phyloP scores from a whole-genome alignment of 176 grass and related monocot species.

The Cenchrus americanus region DNA sequence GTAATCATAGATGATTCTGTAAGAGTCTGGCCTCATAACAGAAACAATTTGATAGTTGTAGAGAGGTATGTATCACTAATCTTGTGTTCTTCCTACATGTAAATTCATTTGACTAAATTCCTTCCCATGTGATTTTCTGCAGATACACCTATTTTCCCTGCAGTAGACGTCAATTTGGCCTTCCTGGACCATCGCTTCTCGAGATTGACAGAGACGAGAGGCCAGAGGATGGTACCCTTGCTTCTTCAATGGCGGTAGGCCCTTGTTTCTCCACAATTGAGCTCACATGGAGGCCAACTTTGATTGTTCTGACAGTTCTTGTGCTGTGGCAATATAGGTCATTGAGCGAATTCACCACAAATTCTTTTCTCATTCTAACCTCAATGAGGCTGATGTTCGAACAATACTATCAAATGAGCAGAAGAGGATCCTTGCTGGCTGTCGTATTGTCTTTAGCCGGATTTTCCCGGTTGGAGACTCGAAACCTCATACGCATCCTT shows the following conservation, averaged over 20 bases:
- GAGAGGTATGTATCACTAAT: conserved; percentile 68
- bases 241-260: conserved; percentile 86
- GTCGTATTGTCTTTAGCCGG: conserved; percentile 89
- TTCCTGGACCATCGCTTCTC: conserved; percentile 87
- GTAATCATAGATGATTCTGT: conserved; percentile 95
- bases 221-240: conserved; percentile 85
- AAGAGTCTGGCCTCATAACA: conserved; percentile 96
- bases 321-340: conserved; percentile 71
- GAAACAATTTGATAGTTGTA: conserved; percentile 92
- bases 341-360: conserved; percentile 78
- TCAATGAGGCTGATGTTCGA: conserved; percentile 90
- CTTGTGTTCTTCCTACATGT: conserved; percentile 10
- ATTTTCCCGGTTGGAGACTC: conserved; percentile 82
- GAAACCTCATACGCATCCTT: conserved; percentile 80
- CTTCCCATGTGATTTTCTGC: conserved; percentile 30
- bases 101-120: conserved; percentile 26
- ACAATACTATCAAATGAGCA: conserved; percentile 90
- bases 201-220: conserved; percentile 94
- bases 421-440: conserved; percentile 79
- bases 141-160: conserved; percentile 99
- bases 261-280: not conserved
- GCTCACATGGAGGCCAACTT: conserved; percentile 2
- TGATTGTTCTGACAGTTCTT: conserved; percentile 22
- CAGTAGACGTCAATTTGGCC: conserved; percentile 93
- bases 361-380: conserved; percentile 76